Evolutionary conservation across 331 rosid genomes (phyloP).

Genomic region (Quercus tomentella): DNA sequence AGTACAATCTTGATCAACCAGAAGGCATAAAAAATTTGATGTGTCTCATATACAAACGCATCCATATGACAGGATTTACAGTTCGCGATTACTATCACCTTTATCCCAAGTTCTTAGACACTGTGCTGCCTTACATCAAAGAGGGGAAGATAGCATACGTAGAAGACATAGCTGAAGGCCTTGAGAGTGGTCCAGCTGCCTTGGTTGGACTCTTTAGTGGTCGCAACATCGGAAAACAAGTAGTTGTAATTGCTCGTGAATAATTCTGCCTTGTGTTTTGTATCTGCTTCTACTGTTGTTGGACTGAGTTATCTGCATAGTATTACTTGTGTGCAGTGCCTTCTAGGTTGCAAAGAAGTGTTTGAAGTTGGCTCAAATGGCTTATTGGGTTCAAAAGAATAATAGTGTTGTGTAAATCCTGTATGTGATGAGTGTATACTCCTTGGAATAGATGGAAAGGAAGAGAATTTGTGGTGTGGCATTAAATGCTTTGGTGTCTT

Average conservation of each 20-base stretch:
- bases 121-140: neutral
- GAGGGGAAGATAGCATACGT: neutral
- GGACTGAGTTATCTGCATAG: too few relatives aligned
- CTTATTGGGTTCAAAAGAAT: too few relatives aligned
- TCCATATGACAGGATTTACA: neutral
- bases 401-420: too few relatives aligned
- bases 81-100: neutral
- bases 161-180: constrained; percentile 14
- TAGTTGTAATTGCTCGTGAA: neutral
- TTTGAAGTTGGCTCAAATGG: too few relatives aligned
- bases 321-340: too few relatives aligned
- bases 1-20: constrained; percentile 8
- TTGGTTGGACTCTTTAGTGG: constrained; percentile 13
- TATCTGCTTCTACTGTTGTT: neutral
- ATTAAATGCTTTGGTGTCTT: too few relatives aligned
- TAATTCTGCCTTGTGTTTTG: neutral
- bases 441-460: too few relatives aligned
- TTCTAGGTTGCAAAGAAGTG: too few relatives aligned
- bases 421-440: too few relatives aligned
- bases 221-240: constrained; percentile 14
- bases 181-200: constrained; percentile 5
- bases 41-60: neutral
- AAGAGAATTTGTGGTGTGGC: too few relatives aligned
- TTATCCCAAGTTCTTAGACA: constrained; percentile 5
- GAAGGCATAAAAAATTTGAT: constrained; percentile 1